phyloP scores from a whole-genome alignment of 495 filamentous ascomycete genomes.

The Friedmanniomyces simplex region DNA sequence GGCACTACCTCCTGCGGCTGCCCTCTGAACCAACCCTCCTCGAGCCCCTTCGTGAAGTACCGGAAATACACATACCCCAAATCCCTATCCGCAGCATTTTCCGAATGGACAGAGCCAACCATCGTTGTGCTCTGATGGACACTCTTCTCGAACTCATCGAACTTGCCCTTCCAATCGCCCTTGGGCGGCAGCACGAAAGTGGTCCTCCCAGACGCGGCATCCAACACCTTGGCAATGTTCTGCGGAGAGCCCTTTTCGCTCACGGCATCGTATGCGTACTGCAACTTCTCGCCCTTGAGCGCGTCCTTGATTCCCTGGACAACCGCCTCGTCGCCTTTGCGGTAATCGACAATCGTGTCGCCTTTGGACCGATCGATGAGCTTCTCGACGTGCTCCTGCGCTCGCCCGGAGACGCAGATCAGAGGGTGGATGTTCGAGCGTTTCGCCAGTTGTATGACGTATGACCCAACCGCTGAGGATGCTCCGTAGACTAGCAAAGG shows the following conservation, averaged over 20 bases:
- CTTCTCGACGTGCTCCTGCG: slow-evolving; percentile 43
- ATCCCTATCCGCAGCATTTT: slow-evolving; percentile 35
- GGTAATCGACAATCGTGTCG: slow-evolving; percentile 64
- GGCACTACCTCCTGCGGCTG: slow-evolving; percentile 54
- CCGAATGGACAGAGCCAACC: slow-evolving; percentile 43
- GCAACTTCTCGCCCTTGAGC: slow-evolving; percentile 26
- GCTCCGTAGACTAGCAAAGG: slow-evolving; percentile 63
- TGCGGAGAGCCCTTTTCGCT: slow-evolving; percentile 41
- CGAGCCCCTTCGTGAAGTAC: slow-evolving; percentile 31
- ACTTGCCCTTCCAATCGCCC: slow-evolving; percentile 16
- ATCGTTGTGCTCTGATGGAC: slow-evolving; percentile 23
- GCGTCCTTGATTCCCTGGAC: slow-evolving; percentile 42
- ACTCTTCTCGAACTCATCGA: slow-evolving; percentile 20
- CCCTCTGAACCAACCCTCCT: slow-evolving; percentile 48
- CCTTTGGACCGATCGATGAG: slow-evolving; percentile 55
- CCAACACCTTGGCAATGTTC: slow-evolving; percentile 40
- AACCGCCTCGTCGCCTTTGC: slow-evolving; percentile 46
- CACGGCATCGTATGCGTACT: slow-evolving; percentile 52
- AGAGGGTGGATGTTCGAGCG: slow-evolving; percentile 62
- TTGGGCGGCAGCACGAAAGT: slow-evolving; percentile 43
- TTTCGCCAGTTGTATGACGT: slow-evolving; percentile 55
- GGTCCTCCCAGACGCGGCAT: slow-evolving; percentile 36
- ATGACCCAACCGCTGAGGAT: slow-evolving; percentile 55
- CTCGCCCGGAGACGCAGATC: slow-evolving; percentile 57
- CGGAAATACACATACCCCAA: slow-evolving; percentile 39